phyloP scores from a whole-genome alignment of 2,329 filamentous ascomycete species.

The Niveomyces coronatus region DNA sequence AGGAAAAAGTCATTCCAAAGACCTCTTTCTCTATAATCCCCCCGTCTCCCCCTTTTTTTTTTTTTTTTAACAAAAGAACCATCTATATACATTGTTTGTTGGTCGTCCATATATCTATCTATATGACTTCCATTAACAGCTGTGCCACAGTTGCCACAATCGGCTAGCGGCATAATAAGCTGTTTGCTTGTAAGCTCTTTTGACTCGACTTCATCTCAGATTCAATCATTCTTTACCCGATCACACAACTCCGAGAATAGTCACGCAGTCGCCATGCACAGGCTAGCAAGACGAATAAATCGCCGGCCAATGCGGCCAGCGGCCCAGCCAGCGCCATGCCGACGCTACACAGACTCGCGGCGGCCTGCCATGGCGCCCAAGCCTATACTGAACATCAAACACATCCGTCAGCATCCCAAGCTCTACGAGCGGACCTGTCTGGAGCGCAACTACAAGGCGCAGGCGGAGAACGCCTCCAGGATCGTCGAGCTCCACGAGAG shows the following conservation, averaged over 20 bases:
- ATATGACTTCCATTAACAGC: too few relatives aligned
- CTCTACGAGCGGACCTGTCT: conserved; percentile 75
- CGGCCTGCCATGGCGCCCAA: conserved; percentile 68
- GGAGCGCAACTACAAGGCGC: conserved; percentile 67
- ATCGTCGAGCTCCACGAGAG: conserved; percentile 47
- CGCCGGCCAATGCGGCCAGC: conserved; percentile 15
- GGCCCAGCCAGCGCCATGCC: conserved; percentile 11
- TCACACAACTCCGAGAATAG: too few relatives aligned
- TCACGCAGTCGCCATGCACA: conserved; percentile 25
- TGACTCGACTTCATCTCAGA: conserved; percentile 12
- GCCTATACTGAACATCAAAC: conserved; percentile 70
- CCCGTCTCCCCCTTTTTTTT: too few relatives aligned
- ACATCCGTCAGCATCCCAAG: conserved; percentile 76
- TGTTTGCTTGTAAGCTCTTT: too few relatives aligned
- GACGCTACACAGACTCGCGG: conserved; percentile 19
- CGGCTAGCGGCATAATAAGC: conserved; percentile 26
- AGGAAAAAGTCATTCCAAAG: too few relatives aligned
- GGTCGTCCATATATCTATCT: too few relatives aligned
- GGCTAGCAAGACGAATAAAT: conserved; percentile 17
- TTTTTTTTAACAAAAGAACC: too few relatives aligned
- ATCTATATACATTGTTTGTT: too few relatives aligned
- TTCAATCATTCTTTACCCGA: conserved; percentile 6
- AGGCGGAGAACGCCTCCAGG: conserved; percentile 42
- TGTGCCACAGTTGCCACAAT: conserved; percentile 4
- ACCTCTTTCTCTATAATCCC: too few relatives aligned